Percentiles rank a stretch among this genome's conserved stretches.
Conservation (phyloP, 2,329 filamentous ascomycete species). For the Catunica adiposa region DNA sequence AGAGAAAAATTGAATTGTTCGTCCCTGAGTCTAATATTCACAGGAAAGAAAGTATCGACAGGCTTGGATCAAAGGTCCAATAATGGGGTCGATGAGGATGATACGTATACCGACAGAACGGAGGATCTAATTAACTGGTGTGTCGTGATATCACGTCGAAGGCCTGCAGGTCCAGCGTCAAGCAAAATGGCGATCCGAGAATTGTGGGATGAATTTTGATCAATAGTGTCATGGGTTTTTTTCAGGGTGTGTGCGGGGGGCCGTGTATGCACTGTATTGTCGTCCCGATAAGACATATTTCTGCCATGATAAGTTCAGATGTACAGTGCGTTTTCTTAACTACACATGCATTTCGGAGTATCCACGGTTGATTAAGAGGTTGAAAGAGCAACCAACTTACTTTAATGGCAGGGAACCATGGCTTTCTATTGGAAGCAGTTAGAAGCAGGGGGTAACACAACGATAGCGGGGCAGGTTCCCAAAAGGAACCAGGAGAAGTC, state of each 20-base stretch:
- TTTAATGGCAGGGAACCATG: background rate
- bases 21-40: background rate
- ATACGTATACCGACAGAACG: background rate
- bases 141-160: background rate
- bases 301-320: background rate
- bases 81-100: background rate
- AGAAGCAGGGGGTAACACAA: conserved; percentile 6
- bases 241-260: conserved; percentile 13
- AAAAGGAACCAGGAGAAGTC: background rate
- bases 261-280: conserved; percentile 6
- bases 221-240: conserved; percentile 8
- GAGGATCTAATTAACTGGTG: background rate
- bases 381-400: background rate
- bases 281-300: background rate
- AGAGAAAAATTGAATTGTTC: conserved; percentile 3
- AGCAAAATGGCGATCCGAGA: conserved; percentile 1
- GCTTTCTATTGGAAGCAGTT: conserved; percentile 6
- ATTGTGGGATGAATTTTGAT: conserved; percentile 13
- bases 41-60: too few relatives aligned
- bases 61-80: too few relatives aligned
- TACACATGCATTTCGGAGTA: background rate
- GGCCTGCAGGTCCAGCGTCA: background rate
- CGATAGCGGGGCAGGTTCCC: conserved; percentile 5
- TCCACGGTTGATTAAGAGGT: conserved; percentile 9
- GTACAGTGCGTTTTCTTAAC: conserved; percentile 5